Evolutionary conservation across 257 asterid genomes (phyloP).

Genomic region (Anisodus tanguticus): DNA sequence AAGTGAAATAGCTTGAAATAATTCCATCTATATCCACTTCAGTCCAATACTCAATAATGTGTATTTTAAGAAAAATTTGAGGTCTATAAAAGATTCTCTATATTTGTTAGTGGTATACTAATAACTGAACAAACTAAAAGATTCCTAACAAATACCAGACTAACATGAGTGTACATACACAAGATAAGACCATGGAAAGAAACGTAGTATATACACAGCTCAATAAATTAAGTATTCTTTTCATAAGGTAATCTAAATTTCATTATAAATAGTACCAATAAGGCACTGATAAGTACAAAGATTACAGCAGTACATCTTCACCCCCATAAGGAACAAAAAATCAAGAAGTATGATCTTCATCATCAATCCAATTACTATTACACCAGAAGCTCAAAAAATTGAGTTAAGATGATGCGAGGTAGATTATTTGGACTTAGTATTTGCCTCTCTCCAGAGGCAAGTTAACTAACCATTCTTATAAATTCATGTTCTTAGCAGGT

Average conservation of each 20-base stretch:
- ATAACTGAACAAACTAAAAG: neutral
- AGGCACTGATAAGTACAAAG: neutral
- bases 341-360: neutral
- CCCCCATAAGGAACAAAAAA: constrained; percentile 12
- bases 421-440: neutral
- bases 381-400: neutral
- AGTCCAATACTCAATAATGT: neutral
- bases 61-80: neutral
- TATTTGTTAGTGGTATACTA: neutral
- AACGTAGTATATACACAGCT: neutral
- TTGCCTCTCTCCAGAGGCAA: neutral
- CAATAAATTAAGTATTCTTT: neutral
- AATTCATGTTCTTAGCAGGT: neutral
- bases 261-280: neutral
- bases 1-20: neutral
- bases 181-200: neutral
- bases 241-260: neutral
- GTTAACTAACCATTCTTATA: neutral
- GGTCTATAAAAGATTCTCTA: constrained; percentile 13
- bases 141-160: neutral
- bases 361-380: constrained; percentile 13
- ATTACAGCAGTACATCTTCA: neutral
- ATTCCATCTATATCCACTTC: neutral
- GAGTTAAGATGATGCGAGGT: neutral
- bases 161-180: neutral